A percentile compares a stretch with the other conserved stretches of the same genome.
These are phyloP conservation scores for Penicillium sp. DNA, from an alignment of 2,329 filamentous ascomycete genomes.

Conservation along the genomic window DNA sequence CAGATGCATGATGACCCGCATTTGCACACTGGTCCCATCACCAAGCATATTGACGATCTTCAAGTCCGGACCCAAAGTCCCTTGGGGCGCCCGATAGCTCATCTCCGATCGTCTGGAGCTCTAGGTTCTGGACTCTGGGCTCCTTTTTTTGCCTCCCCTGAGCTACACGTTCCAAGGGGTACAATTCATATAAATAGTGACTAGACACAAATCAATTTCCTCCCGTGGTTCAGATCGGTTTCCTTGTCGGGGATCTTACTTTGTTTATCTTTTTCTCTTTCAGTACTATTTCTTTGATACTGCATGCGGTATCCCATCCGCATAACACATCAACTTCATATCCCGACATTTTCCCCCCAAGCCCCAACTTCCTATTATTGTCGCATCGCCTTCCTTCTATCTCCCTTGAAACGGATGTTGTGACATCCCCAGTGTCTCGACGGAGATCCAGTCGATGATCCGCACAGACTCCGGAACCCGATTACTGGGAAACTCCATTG, in stretches of 20 bases:
- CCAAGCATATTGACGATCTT: background rate
- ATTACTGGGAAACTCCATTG: background rate
- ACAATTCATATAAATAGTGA: slow-evolving; percentile 1
- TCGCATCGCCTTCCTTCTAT: background rate
- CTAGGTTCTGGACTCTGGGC: background rate
- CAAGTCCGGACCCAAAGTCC: background rate
- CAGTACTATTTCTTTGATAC: slow-evolving; percentile 8
- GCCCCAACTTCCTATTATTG: background rate
- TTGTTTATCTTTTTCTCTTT: slow-evolving; percentile 1
- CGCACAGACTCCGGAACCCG: slow-evolving; percentile 4
- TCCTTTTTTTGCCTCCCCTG: slow-evolving; percentile 1
- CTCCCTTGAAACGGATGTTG: slow-evolving; percentile 4
- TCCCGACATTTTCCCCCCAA: slow-evolving; percentile 6
- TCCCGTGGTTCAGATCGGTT: background rate
- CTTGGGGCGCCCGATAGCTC: background rate
- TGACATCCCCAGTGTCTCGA: slow-evolving; percentile 5
- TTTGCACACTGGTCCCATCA: slow-evolving; percentile 25
- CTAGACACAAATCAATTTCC: background rate
- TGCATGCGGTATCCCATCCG: slow-evolving; percentile 22
- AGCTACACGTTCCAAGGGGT: background rate
- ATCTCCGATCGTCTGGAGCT: background rate
- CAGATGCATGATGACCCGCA: slow-evolving; percentile 28
- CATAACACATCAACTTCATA: slow-evolving; percentile 16
- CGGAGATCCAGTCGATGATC: slow-evolving; percentile 7
- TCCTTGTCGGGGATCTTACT: background rate